Percentiles rank a stretch among this genome's conserved stretches.
Conservation (phyloP, 2,329 filamentous ascomycete genomes). For the Sarocladiaceae sp. region DNA sequence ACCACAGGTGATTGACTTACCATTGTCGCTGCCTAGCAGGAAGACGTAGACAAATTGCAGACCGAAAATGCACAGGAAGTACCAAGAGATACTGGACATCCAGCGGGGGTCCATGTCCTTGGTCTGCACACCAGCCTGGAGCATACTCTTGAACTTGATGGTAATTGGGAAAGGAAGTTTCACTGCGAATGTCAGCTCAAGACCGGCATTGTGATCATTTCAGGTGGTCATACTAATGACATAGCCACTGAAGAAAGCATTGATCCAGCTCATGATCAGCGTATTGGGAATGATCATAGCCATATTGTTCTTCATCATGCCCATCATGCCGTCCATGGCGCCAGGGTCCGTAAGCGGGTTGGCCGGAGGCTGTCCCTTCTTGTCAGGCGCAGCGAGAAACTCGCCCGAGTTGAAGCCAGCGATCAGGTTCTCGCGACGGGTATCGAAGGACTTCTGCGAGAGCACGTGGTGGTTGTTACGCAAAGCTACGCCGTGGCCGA, state of each 20-base stretch:
- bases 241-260: constrained; percentile 97
- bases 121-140: constrained; percentile 94
- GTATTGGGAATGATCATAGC: constrained; percentile 99
- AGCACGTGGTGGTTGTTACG: constrained; percentile 79
- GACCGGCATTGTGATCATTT: not conserved
- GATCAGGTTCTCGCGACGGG: constrained; percentile 76
- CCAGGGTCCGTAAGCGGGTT: constrained; percentile 95
- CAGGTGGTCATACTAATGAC: constrained; percentile 70
- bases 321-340: constrained; percentile 99
- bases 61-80: constrained; percentile 96
- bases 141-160: constrained; percentile 99
- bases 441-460: constrained; percentile 70
- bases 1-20: constrained; percentile 50
- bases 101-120: constrained; percentile 94
- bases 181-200: constrained; percentile 48
- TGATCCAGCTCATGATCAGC: constrained; percentile 99
- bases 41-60: constrained; percentile 97
- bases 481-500: constrained; percentile 79
- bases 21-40: constrained; percentile 90
- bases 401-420: constrained; percentile 78
- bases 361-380: constrained; percentile 77
- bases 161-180: constrained; percentile 97
- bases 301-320: constrained; percentile 99
- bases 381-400: constrained; percentile 86
- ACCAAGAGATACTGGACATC: constrained; percentile 99